phyloP scores from a whole-genome alignment of 2,329 filamentous ascomycete species.

The Fusarium stilboides region DNA sequence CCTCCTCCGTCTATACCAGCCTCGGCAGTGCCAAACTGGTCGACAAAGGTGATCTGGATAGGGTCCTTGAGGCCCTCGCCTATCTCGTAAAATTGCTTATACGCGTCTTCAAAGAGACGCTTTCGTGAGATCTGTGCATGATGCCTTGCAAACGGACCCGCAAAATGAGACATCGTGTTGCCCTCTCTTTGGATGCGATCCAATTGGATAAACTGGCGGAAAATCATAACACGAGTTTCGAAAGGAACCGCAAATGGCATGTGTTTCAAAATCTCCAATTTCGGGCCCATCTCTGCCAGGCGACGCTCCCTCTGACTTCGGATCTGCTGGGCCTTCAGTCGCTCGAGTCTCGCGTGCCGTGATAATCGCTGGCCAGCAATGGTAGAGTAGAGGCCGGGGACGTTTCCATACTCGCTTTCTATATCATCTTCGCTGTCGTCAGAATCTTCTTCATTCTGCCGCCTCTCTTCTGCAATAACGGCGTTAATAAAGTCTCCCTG shows the following conservation, averaged over 20 bases:
- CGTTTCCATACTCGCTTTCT: slow-evolving; percentile 52
- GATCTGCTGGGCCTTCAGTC: slow-evolving; percentile 74
- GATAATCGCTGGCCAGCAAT: slow-evolving; percentile 71
- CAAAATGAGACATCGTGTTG: slow-evolving; percentile 21
- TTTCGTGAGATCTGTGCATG: slow-evolving; percentile 85
- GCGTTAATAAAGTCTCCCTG: slow-evolving; percentile 90
- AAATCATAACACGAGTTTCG: slow-evolving; percentile 89
- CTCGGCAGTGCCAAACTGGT: slow-evolving; percentile 88
- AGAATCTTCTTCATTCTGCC: slow-evolving; percentile 72
- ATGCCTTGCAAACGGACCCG: slow-evolving; percentile 68
- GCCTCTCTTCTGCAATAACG: slow-evolving; percentile 90
- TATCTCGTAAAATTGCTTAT: slow-evolving; percentile 83
- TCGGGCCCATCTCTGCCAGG: slow-evolving; percentile 84
- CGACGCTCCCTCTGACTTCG: slow-evolving; percentile 78
- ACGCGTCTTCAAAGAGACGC: slow-evolving; percentile 88
- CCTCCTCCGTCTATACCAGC: slow-evolving; percentile 97
- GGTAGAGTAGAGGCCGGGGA: slow-evolving; percentile 52
- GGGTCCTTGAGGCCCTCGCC: slow-evolving; percentile 91
- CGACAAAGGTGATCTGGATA: slow-evolving; percentile 96
- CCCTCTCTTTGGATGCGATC: slow-evolving; percentile 64
- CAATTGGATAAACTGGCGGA: slow-evolving; percentile 89
- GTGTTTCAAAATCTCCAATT: slow-evolving; percentile 91
- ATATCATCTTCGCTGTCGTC: slow-evolving; percentile 57
- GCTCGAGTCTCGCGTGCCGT: slow-evolving; percentile 75
- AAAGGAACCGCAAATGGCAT: slow-evolving; percentile 99